Conservation (phyloP, 1,284 basidiomycete genomes). For the Sanguinoderma infundibulare region DNA sequence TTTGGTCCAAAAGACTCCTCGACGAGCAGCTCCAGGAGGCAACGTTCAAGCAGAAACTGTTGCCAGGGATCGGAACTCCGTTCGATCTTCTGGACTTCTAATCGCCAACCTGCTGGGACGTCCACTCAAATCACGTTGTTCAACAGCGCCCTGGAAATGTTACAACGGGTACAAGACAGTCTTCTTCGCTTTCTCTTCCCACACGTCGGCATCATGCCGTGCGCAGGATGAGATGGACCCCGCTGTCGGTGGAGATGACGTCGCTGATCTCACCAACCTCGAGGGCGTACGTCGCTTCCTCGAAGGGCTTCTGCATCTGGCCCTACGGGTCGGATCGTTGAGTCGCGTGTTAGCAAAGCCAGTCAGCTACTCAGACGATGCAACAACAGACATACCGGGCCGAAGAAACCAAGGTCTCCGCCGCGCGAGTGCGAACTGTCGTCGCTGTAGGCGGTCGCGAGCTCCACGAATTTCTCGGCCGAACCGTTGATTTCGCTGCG, state of each 20-base stretch:
- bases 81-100: not conserved
- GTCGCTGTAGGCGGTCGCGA: conserved; percentile 82
- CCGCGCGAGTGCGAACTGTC: conserved; percentile 83
- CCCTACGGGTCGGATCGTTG: conserved; percentile 44
- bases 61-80: no score
- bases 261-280: conserved; percentile 86
- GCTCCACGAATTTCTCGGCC: conserved; percentile 70
- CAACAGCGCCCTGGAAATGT: not conserved
- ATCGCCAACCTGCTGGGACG: not conserved
- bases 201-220: conserved; percentile 60
- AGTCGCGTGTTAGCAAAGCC: not conserved
- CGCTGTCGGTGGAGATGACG: conserved; percentile 90
- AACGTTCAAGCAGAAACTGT: no score
- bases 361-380: not conserved
- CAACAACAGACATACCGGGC: conserved; percentile 38
- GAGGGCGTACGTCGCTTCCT: conserved; percentile 87
- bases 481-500: conserved; percentile 64
- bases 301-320: conserved; percentile 98
- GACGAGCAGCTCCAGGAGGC: no score
- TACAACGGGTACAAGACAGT: not conserved
- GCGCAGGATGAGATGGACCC: conserved; percentile 94
- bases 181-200: not conserved
- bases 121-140: not conserved
- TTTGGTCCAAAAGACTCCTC: no score
- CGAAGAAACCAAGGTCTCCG: conserved; percentile 91